Evolutionary conservation across 805 yeast species (phyloP).

Genomic region (Kodamaea fukazawae): DNA sequence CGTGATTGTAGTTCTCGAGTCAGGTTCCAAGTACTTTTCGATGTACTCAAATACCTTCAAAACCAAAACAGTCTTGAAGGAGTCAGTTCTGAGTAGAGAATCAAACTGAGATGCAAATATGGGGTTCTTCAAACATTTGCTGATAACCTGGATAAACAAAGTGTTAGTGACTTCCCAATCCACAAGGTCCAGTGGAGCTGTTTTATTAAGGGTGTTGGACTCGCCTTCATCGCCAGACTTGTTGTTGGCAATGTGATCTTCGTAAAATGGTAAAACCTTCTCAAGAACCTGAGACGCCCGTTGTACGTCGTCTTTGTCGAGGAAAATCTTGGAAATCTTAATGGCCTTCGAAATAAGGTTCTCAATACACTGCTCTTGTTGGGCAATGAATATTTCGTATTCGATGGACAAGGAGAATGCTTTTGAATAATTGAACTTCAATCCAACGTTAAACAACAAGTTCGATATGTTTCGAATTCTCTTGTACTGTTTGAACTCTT

Average conservation of each 20-base stretch:
- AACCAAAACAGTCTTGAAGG: constrained; percentile 7
- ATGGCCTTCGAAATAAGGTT: constrained; percentile 1
- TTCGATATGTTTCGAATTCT: constrained; percentile 48
- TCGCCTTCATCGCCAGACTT: too few species aligned
- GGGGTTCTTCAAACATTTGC: constrained; percentile 3
- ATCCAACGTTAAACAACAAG: constrained; percentile 41
- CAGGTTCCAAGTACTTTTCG: constrained; percentile 18
- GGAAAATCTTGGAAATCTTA: not conserved
- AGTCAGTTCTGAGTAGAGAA: not conserved
- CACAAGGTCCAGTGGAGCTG: not conserved
- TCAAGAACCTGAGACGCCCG: not conserved
- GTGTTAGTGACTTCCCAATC: not conserved
- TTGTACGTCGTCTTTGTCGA: not conserved
- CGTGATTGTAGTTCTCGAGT: constrained; percentile 16
- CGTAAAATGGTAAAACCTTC: not conserved
- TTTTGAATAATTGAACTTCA: not conserved
- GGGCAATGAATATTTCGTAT: constrained; percentile 1
- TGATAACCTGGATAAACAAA: not conserved
- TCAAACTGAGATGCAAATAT: constrained; percentile 8
- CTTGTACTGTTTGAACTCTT: constrained; percentile 29
- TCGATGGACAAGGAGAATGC: not conserved
- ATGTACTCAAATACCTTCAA: constrained; percentile 4
- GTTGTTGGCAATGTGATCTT: not conserved
- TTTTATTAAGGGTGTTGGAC: too few species aligned
- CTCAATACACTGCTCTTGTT: constrained; percentile 11